phyloP scores from a whole-genome alignment of 208 protist genomes.

The Lotmaria passim region DNA sequence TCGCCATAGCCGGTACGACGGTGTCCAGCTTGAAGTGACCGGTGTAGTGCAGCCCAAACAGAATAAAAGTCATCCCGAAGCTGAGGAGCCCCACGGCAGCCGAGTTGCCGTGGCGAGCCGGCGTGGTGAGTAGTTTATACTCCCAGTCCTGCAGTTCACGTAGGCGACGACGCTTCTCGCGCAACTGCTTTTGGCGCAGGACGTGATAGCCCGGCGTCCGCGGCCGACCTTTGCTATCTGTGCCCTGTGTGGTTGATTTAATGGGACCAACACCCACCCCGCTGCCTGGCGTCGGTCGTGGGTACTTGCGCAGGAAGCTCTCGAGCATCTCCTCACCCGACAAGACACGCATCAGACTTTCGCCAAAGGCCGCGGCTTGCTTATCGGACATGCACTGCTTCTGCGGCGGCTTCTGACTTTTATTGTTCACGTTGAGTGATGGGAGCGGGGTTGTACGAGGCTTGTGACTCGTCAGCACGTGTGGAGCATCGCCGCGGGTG shows the following conservation, averaged over 20 bases:
- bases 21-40: slow-evolving; percentile 41
- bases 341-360: background rate
- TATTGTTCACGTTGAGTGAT: background rate
- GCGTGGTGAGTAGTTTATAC: background rate
- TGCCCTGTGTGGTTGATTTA: slow-evolving; percentile 17
- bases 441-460: background rate
- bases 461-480: slow-evolving; percentile 13
- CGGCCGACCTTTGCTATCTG: background rate
- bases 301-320: slow-evolving; percentile 24
- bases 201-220: slow-evolving; percentile 4
- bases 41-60: slow-evolving; percentile 59
- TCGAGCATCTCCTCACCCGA: slow-evolving; percentile 16
- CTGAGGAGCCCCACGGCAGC: slow-evolving; percentile 44
- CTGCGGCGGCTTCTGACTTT: background rate
- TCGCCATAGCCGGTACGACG: slow-evolving; percentile 42
- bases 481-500: background rate
- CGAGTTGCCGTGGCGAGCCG: slow-evolving; percentile 32
- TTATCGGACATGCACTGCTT: background rate
- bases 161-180: slow-evolving; percentile 13
- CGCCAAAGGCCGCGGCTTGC: background rate
- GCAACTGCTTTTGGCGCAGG: background rate
- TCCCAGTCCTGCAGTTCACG: slow-evolving; percentile 2
- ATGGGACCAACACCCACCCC: slow-evolving; percentile 21
- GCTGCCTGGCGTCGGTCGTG: slow-evolving; percentile 14
- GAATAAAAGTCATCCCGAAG: slow-evolving; percentile 70